Evolutionary conservation across 2,329 filamentous ascomycete species (phyloP).

Genomic region (Zymoseptoria passerinii): DNA sequence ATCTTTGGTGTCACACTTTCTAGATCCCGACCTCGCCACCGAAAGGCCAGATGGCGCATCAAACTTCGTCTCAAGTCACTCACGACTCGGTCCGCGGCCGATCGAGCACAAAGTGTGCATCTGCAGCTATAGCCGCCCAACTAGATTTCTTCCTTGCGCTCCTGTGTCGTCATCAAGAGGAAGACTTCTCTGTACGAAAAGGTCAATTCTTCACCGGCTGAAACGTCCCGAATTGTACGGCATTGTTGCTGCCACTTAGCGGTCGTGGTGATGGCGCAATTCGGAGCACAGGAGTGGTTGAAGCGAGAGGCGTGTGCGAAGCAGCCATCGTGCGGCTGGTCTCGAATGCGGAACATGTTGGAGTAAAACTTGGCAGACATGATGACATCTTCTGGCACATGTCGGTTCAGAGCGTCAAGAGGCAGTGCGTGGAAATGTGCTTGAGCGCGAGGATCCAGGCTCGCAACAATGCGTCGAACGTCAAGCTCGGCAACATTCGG

Average conservation of each 20-base stretch:
- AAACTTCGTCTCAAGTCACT: constrained; percentile 1
- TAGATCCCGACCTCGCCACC: background rate
- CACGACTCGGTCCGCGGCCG: background rate
- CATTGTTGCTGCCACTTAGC: background rate
- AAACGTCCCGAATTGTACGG: background rate
- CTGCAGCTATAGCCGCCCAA: background rate
- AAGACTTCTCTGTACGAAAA: background rate
- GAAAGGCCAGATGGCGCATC: background rate
- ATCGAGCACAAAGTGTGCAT: background rate
- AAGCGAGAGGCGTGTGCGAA: background rate
- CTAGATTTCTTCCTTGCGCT: background rate
- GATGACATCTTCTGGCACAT: background rate
- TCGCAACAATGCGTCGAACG: background rate
- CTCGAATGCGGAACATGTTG: background rate
- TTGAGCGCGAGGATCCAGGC: background rate
- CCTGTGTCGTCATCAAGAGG: background rate
- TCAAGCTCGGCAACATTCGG: background rate
- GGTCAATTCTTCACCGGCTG: background rate
- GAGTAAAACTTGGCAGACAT: background rate
- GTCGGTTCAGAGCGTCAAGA: background rate
- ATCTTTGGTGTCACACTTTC: background rate
- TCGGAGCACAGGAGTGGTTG: constrained; percentile 1
- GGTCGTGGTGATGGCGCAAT: background rate
- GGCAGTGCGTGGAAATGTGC: background rate
- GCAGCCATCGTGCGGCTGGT: background rate